Conservation (phyloP, 73 alveolate species). For the Paramecium sexaurelia region DNA sequence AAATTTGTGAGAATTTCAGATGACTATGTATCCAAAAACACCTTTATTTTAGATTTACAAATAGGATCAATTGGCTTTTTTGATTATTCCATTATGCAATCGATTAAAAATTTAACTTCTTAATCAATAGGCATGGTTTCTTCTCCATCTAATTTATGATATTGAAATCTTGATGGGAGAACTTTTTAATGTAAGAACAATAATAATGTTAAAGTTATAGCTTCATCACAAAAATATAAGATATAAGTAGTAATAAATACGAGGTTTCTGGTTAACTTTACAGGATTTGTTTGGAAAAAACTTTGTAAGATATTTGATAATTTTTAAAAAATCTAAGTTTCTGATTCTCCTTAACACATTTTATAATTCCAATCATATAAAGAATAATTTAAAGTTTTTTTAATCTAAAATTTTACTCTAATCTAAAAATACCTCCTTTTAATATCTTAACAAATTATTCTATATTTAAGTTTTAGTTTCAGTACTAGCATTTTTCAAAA, state of each 20-base stretch:
- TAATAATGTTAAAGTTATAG: background rate
- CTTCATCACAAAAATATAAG: slow-evolving; percentile 54
- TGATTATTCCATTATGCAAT: background rate
- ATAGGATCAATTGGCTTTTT: background rate
- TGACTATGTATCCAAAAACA: background rate
- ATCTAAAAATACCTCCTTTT: background rate
- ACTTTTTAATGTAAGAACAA: background rate
- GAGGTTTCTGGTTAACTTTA: background rate
- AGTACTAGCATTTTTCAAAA: slow-evolving; percentile 2
- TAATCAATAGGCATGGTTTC: background rate
- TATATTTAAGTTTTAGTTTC: background rate
- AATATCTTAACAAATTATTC: background rate
- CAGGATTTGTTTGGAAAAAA: background rate
- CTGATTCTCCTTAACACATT: background rate
- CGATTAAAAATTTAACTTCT: background rate
- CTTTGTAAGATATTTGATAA: background rate
- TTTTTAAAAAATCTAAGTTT: background rate
- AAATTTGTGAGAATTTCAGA: background rate
- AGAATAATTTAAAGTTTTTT: slow-evolving; percentile 28
- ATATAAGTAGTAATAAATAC: slow-evolving; percentile 1
- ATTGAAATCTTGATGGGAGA: background rate
- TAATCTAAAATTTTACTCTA: background rate
- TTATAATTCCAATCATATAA: slow-evolving; percentile 8
- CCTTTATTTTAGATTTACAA: background rate
- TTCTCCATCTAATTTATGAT: slow-evolving; percentile 13